Percentiles rank a stretch among this genome's conserved stretches.
phyloP scores from a whole-genome alignment of 768 basidiomycete genomes.

The Pulveroboletus frians region DNA sequence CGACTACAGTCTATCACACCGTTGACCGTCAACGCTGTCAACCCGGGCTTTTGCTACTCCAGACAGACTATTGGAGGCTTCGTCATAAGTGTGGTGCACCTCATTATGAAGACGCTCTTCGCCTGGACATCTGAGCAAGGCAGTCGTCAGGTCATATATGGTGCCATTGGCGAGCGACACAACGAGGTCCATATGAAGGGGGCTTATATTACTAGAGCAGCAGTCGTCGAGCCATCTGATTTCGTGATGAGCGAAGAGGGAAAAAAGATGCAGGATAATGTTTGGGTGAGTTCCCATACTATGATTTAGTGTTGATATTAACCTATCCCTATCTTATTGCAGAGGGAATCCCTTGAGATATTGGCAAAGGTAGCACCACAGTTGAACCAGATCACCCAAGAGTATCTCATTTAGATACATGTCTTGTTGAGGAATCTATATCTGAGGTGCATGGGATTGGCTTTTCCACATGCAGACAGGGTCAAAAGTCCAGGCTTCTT shows the following conservation, averaged over 20 bases:
- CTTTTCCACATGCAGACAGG: too few relatives aligned
- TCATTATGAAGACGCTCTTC: constrained; percentile 9
- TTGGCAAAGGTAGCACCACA: constrained; percentile 10
- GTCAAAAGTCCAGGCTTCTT: too few relatives aligned
- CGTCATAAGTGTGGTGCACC: background rate
- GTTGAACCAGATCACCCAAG: constrained; percentile 10
- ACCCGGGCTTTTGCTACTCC: constrained; percentile 32
- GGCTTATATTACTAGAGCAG: constrained; percentile 10
- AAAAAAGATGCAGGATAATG: constrained; percentile 20
- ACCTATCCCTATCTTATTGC: background rate
- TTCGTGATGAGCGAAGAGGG: constrained; percentile 31
- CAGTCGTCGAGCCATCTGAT: constrained; percentile 28
- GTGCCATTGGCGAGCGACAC: constrained; percentile 23
- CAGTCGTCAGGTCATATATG: constrained; percentile 32
- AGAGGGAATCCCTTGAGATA: constrained; percentile 22
- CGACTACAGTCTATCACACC: constrained; percentile 16
- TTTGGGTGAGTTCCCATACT: constrained; percentile 30
- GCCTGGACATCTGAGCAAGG: constrained; percentile 29
- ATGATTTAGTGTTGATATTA: background rate
- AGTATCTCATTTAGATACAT: constrained; percentile 4
- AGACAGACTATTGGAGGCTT: constrained; percentile 1
- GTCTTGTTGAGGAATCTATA: too few relatives aligned
- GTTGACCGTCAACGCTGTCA: constrained; percentile 22
- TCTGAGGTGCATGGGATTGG: too few relatives aligned
- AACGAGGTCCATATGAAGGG: constrained; percentile 21